Evolutionary conservation across 2,329 filamentous ascomycete genomes (phyloP), one percentile per base, ranked within the genome.

Genomic region (Alternaria brassicae): DNA sequence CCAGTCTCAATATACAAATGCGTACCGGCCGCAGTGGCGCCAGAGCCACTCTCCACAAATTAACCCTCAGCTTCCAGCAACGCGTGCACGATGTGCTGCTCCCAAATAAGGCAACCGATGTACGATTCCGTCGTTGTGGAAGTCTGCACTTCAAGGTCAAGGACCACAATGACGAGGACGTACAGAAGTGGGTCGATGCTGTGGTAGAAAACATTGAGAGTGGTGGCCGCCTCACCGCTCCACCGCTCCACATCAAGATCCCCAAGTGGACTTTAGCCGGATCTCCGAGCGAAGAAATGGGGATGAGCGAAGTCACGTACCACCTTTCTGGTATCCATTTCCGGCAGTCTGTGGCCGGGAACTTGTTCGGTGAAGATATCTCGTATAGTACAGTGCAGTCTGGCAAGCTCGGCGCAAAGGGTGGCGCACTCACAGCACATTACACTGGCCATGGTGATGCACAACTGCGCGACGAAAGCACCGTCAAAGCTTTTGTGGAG

Each of bases 321-420:
- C 53, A 74, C 40, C 76, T 76, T 54, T 67, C 69, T 1, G 71
- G 70, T 17, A 64, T 77, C 3, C 66, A 68, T 36, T 71, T 76
- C 44, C 61, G 67, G 3, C 72, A 78, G 48, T 62, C 57, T 19
- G 60, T 72, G 21, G 51, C 28, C 4, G 69, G 68, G 1, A 44
- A 49, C 4, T 53, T 72, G 10, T 40, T 65, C 5, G 60, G 58
- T 7, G 58, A 54, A 23, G 15, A 21, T 4, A 50, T 69, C 9
- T 56, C 60, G 5, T 70, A 68, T 58, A 70, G 47, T 39, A 70
- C 68, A 2, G 44, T 61, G n/a, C 72, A 75, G 40, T 69, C 66
- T 7, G 72, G 74, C 19, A 73, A 72, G 36, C 7, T 77, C n/a
- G 71, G 66, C 9, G 63, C 68, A 3, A 72, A 66, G 23, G 62